These are phyloP conservation scores for Candida sanyaensis DNA, from an alignment of 1,139 yeast genomes.

Conservation along the genomic window DNA sequence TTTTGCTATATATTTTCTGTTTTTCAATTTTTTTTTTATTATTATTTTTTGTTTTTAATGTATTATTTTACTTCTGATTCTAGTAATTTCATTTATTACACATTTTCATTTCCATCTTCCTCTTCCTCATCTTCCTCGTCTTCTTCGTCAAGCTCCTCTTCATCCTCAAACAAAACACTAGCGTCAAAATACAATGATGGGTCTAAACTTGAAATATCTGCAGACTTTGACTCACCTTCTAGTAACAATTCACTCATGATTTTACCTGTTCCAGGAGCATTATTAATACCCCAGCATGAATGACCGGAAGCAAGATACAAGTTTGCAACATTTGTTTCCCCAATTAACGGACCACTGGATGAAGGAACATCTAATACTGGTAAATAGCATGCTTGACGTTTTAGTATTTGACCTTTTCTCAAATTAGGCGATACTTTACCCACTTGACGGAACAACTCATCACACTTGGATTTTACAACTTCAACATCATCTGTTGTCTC, in stretches of 20 bases:
- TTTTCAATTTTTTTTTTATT: neutral
- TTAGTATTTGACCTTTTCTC: slow-evolving; percentile 72
- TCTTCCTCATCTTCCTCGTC: slow-evolving; percentile 9
- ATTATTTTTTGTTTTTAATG: neutral
- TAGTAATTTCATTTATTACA: neutral
- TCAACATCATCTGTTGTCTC: slow-evolving; percentile 94
- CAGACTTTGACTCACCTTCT: slow-evolving; percentile 81
- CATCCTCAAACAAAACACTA: slow-evolving; percentile 47
- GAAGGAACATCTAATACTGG: slow-evolving; percentile 94
- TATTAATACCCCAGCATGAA: slow-evolving; percentile 98
- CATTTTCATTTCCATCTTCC: slow-evolving; percentile 7
- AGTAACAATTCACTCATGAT: slow-evolving; percentile 83
- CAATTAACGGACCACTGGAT: slow-evolving; percentile 89
- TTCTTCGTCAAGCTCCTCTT: slow-evolving; percentile 29
- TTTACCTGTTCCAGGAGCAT: slow-evolving; percentile 96
- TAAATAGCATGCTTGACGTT: slow-evolving; percentile 91
- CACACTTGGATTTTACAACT: slow-evolving; percentile 85
- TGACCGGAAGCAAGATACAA: slow-evolving; percentile 88
- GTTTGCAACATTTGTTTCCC: slow-evolving; percentile 84
- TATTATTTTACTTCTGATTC: too few species aligned
- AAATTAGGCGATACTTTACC: slow-evolving; percentile 75
- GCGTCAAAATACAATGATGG: slow-evolving; percentile 89
- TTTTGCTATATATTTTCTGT: neutral
- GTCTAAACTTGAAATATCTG: slow-evolving; percentile 78
- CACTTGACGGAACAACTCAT: slow-evolving; percentile 80